phyloP scores from a whole-genome alignment of 306 rosid species.

The Cucurbita ficifolia region DNA sequence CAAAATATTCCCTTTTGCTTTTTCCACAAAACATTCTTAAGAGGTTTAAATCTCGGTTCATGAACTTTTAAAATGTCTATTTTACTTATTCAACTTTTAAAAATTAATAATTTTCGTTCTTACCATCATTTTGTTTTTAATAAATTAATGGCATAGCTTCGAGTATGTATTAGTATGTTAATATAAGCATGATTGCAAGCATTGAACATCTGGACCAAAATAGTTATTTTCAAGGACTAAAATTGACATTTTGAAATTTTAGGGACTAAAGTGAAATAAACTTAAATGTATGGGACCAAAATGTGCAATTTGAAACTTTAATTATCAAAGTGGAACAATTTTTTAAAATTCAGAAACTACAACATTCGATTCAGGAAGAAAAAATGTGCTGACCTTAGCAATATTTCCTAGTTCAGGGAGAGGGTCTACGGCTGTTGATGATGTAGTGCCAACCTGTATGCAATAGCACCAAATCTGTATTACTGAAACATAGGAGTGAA shows the following conservation, averaged over 20 bases:
- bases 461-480: background rate
- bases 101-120: background rate
- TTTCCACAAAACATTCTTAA: background rate
- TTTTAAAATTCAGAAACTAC: background rate
- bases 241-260: background rate
- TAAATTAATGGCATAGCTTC: background rate
- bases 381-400: slow-evolving; percentile 42
- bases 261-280: background rate
- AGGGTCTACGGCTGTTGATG: slow-evolving; percentile 92
- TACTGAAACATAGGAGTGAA: background rate
- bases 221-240: background rate
- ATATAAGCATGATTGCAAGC: background rate
- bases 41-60: background rate
- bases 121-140: no score
- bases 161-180: background rate
- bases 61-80: background rate
- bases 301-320: background rate
- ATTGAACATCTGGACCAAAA: background rate
- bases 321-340: background rate
- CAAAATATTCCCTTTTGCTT: background rate
- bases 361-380: background rate
- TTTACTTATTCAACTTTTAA: background rate
- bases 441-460: slow-evolving; percentile 82
- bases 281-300: background rate
- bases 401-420: slow-evolving; percentile 44